Percentiles rank a stretch among this genome's conserved stretches.
Evolutionary conservation across 306 rosid genomes (phyloP).

Genomic region (Geum urbanum): DNA sequence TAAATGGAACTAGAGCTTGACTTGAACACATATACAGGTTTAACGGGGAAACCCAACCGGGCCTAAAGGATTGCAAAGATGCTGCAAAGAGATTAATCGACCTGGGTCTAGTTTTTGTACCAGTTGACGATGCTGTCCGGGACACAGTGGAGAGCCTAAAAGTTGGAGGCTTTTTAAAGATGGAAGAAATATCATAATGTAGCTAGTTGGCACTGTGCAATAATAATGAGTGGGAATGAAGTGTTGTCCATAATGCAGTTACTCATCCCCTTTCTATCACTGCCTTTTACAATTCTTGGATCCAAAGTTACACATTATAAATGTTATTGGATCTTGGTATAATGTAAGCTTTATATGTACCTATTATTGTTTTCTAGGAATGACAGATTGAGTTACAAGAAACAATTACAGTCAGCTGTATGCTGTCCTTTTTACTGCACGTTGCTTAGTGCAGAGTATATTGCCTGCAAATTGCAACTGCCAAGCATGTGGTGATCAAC

Average conservation of each 20-base stretch:
- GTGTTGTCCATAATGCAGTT: constrained; percentile 1
- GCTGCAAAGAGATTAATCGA: constrained; percentile 71
- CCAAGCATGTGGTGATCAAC: constrained; percentile 33
- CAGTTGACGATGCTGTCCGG: constrained; percentile 60
- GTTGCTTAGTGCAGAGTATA: not conserved
- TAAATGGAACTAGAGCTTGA: not conserved
- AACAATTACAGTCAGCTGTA: not conserved
- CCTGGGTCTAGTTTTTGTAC: constrained; percentile 64
- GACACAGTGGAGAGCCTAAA: constrained; percentile 67
- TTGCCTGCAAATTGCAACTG: constrained; percentile 5
- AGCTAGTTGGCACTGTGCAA: constrained; percentile 21
- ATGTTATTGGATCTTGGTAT: not conserved
- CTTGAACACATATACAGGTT: constrained; percentile 47
- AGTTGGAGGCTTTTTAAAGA: constrained; percentile 52
- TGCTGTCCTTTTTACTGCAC: constrained; percentile 21
- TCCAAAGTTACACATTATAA: constrained; percentile 19
- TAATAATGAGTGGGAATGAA: constrained; percentile 32
- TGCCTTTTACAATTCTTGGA: constrained; percentile 6
- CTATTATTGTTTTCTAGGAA: not conserved
- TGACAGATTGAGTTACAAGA: constrained; percentile 8
- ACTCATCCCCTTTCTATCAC: constrained; percentile 2
- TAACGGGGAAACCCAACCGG: constrained; percentile 67
- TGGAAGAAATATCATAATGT: constrained; percentile 14
- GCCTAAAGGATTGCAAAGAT: constrained; percentile 49
- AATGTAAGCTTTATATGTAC: too few relatives aligned